A percentile compares a stretch with the other conserved stretches of the same genome.
phyloP scores from a whole-genome alignment of 1,284 basidiomycete species.

The Trichosporon asahii region DNA sequence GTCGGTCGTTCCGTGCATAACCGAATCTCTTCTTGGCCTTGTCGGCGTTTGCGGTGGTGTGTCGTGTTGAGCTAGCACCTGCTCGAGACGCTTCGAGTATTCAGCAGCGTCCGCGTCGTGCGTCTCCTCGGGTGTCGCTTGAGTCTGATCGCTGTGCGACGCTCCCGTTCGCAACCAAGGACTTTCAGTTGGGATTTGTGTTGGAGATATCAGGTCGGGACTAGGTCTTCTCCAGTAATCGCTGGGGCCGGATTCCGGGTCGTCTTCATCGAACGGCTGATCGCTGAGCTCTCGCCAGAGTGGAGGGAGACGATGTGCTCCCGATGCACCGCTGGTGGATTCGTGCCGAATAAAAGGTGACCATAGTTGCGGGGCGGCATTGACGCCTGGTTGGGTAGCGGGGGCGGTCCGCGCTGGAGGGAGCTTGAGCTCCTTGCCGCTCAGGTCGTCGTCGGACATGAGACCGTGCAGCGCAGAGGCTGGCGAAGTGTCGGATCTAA shows the following conservation, averaged over 20 bases:
- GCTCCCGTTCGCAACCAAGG: constrained; percentile 13
- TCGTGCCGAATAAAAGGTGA: background rate
- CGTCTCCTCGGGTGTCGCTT: constrained; percentile 10
- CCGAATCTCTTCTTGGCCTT: background rate
- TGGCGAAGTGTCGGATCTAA: constrained; percentile 4
- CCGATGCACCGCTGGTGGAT: background rate
- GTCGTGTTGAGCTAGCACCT: constrained; percentile 19
- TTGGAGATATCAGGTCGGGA: constrained; percentile 6
- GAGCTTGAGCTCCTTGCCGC: constrained; percentile 10
- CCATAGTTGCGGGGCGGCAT: background rate
- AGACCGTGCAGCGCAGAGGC: constrained; percentile 8
- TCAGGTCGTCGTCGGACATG: constrained; percentile 11
- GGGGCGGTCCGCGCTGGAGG: constrained; percentile 8
- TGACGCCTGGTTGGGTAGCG: background rate
- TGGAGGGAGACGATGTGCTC: constrained; percentile 10
- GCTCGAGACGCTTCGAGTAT: constrained; percentile 25
- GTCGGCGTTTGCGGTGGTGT: constrained; percentile 16
- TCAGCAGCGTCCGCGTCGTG: constrained; percentile 18
- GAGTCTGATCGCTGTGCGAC: background rate
- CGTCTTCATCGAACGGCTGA: constrained; percentile 12
- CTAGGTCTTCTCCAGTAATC: constrained; percentile 26
- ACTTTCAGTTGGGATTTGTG: background rate
- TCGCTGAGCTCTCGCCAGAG: constrained; percentile 20
- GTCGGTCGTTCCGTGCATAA: constrained; percentile 5
- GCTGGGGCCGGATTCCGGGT: constrained; percentile 24